A percentile compares a stretch with the other conserved stretches of the same genome.
Evolutionary conservation across 176 grass and related monocot species (phyloP).

Genomic region (Poa annua): DNA sequence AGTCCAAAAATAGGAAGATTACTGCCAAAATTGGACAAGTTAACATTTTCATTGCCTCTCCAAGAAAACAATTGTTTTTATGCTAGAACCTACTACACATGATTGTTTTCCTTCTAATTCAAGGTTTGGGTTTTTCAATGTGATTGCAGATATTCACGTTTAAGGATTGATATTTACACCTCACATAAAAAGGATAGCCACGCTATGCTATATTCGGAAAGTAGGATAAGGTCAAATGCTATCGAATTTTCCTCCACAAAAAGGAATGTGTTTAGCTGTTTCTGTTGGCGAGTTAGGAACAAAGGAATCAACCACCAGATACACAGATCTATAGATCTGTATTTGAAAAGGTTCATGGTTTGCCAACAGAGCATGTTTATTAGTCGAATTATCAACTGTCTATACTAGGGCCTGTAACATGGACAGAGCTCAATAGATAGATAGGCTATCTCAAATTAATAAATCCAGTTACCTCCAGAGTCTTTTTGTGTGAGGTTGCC

Average conservation of each 20-base stretch:
- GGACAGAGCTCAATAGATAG: neutral
- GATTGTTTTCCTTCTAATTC: neutral
- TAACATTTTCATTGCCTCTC: neutral
- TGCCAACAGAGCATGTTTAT: neutral
- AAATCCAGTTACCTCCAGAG: neutral
- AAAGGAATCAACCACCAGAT: neutral
- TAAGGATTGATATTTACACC: neutral
- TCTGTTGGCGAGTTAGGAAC: neutral
- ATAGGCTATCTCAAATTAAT: neutral
- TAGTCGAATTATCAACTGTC: neutral
- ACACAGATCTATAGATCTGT: neutral
- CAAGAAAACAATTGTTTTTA: neutral
- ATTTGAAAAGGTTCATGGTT: neutral
- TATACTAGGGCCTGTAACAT: neutral
- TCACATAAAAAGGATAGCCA: neutral
- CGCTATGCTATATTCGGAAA: neutral
- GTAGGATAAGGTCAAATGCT: neutral
- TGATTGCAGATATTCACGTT: neutral
- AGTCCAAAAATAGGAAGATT: neutral
- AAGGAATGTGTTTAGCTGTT: neutral
- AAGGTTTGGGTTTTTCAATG: neutral
- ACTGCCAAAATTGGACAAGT: neutral
- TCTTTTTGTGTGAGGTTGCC: neutral
- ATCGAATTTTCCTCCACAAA: neutral
- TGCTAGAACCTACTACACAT: neutral